Evolutionary conservation across 2,329 filamentous ascomycete genomes (phyloP).

Genomic region (Talaromyces sp.): DNA sequence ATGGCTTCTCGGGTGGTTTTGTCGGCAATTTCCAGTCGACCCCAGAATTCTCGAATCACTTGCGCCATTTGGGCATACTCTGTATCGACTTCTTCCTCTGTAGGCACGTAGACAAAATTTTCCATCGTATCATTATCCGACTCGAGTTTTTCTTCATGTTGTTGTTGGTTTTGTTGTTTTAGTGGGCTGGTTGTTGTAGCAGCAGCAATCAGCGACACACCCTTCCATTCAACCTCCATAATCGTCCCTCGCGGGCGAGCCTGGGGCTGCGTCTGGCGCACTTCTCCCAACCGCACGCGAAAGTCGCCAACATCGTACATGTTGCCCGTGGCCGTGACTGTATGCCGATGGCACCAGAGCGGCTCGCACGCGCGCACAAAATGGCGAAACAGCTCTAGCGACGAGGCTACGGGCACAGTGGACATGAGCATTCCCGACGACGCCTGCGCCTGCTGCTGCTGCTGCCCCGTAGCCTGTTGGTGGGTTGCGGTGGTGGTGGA

Average conservation of each 20-base stretch:
- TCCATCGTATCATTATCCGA: constrained; percentile 15
- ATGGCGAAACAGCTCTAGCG: constrained; percentile 32
- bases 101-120: constrained; percentile 23
- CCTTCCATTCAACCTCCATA: constrained; percentile 41
- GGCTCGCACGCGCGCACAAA: constrained; percentile 37
- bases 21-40: constrained; percentile 19
- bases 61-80: constrained; percentile 28
- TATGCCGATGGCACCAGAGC: constrained; percentile 38
- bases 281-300: constrained; percentile 37
- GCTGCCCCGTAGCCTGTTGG: neutral
- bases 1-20: constrained; percentile 30
- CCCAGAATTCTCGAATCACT: constrained; percentile 40
- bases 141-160: neutral
- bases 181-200: constrained; percentile 9
- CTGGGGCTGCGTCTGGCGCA: constrained; percentile 34
- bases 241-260: constrained; percentile 35
- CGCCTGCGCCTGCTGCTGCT: constrained; percentile 4
- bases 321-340: constrained; percentile 30
- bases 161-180: neutral
- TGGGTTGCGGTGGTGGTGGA: neutral
- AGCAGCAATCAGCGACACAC: constrained; percentile 28
- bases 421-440: constrained; percentile 33
- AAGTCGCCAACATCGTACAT: constrained; percentile 40
- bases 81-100: constrained; percentile 33
- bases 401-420: constrained; percentile 30